phyloP scores from a whole-genome alignment of 495 filamentous ascomycete genomes.

The Diplogelasinospora grovesii region DNA sequence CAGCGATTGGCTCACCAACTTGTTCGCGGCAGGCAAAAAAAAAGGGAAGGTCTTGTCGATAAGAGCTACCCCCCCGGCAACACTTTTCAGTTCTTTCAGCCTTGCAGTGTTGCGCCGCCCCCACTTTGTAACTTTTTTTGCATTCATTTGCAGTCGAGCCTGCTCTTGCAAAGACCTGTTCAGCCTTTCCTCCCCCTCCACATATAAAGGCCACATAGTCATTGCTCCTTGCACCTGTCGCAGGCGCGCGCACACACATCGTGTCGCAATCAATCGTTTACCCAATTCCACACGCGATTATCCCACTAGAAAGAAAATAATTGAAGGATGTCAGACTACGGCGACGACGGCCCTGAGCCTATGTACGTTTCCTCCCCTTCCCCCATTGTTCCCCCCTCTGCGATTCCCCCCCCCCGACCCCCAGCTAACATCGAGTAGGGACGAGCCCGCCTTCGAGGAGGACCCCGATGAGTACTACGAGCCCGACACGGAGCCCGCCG shows the following conservation, averaged over 20 bases:
- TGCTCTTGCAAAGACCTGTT: too few relatives aligned
- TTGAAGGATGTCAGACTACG: constrained; percentile 82
- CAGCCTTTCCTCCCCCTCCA: too few relatives aligned
- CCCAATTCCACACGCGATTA: too few relatives aligned
- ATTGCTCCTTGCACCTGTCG: too few relatives aligned
- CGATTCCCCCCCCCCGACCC: constrained; percentile 1
- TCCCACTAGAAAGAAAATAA: too few relatives aligned
- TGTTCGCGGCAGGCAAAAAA: too few relatives aligned
- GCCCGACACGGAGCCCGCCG: constrained; percentile 50
- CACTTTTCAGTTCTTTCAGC: constrained; percentile 6
- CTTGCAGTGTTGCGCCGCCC: constrained; percentile 17
- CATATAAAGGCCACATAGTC: too few relatives aligned
- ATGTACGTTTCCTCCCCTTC: constrained; percentile 19
- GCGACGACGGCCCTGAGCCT: constrained; percentile 46
- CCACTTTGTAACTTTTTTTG: constrained; percentile 21
- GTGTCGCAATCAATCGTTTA: not conserved
- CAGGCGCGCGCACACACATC: not conserved
- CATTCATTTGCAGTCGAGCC: constrained; percentile 9
- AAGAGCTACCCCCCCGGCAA: too few relatives aligned
- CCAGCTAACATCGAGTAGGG: too few relatives aligned
- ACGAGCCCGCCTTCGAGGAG: constrained; percentile 51
- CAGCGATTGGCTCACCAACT: constrained; percentile 2
- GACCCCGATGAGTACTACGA: constrained; percentile 57
- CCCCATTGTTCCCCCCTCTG: not conserved
- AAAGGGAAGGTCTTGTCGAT: too few relatives aligned